phyloP scores from a whole-genome alignment of 257 asterid species.

The Solanum virginianum region DNA sequence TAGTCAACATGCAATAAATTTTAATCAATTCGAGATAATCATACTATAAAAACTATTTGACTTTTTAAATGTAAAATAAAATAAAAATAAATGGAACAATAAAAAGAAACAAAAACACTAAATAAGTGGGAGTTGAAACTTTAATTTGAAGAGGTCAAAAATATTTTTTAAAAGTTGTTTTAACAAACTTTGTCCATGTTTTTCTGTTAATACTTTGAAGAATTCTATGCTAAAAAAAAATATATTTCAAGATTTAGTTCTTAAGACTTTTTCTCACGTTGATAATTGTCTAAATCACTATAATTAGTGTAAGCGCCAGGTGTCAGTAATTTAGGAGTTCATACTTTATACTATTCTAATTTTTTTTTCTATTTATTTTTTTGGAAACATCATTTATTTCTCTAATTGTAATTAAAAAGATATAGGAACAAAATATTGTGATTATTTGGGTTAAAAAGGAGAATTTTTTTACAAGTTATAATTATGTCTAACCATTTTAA shows the following conservation, averaged over 20 bases:
- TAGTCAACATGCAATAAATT: not conserved
- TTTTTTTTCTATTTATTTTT: not conserved
- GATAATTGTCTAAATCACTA: not conserved
- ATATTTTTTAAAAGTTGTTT: not conserved
- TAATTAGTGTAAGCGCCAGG: not conserved
- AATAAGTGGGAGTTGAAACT: not conserved
- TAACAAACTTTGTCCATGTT: not conserved
- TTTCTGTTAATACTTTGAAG: not conserved
- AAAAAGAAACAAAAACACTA: not conserved
- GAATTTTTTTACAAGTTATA: not conserved
- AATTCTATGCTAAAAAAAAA: not conserved
- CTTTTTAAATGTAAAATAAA: not conserved
- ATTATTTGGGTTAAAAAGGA: not conserved
- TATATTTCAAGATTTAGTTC: not conserved
- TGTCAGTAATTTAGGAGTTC: not conserved
- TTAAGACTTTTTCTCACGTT: not conserved
- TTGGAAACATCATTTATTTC: not conserved
- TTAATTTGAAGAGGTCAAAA: not conserved
- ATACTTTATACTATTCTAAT: not conserved
- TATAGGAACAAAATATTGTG: not conserved
- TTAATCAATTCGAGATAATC: not conserved
- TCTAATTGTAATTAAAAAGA: not conserved
- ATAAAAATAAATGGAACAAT: not conserved
- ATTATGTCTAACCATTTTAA: too few species aligned
- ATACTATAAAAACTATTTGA: not conserved